Evolutionary conservation across 345 rosid genomes (phyloP), one percentile per base, ranked within the genome.

Genomic region (Pelargonium nanum): DNA sequence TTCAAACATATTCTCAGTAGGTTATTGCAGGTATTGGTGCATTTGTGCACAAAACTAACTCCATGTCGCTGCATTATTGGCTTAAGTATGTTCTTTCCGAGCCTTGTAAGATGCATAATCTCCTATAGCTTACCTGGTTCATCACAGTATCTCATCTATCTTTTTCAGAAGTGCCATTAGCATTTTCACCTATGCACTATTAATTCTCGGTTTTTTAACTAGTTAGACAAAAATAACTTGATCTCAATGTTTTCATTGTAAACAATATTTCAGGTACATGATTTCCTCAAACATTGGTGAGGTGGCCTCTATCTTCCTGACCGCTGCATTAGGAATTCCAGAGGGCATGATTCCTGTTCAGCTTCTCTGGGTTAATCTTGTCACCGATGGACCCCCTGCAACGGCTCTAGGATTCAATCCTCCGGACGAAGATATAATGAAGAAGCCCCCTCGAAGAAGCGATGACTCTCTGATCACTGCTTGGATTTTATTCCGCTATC

Each of bases 311-410:
- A 93, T 93, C 67, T 93, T 93, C 68, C 72, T 93, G 67, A 93
- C 99, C 1, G 89, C 99, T 61, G 99, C 99, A n/a, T 77, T 93
- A 75, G 97, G 99, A 58, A 93, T 93, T 74, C 99, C 99, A 1
- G 99, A 93, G 72, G 99, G 96, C 65, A 81, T 93, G 97, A 93
- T 93, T 24, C 99, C 97, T 0, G 99, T 93, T 57, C 99, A 93
- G 80, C 97, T 93, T 79, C 87, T 93, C 57, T 93, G 99, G 99
- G 99, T 93, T 26, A 93, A 93, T 74, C 97, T 93, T 23, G 99
- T 93, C 19, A 93, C 99, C 0, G 99, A 93, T 59, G 97, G 99
- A 20, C 99, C 99, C 26, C 97, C 99, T 53, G 99, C 99, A 45
- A 93, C 99, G 5, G 99, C 99, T 57, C 64, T 93, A 56, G 99